Conservation (phyloP, 129 eudicot genomes). For the Ambrosia trifida region DNA sequence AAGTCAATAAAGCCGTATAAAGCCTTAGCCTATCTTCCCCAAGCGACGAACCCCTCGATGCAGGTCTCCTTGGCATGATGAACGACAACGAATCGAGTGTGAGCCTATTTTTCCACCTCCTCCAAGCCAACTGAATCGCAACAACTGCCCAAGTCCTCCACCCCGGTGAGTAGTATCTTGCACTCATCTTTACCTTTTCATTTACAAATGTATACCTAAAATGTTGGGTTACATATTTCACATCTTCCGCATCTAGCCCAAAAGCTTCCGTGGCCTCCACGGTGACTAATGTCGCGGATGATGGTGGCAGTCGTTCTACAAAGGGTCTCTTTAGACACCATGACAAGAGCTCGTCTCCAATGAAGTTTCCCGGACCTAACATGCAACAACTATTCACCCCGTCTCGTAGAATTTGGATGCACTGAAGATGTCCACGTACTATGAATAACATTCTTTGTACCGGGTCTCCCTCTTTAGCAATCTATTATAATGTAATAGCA, state of each 20-base stretch:
- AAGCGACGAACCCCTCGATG: slow-evolving; percentile 69
- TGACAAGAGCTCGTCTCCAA: slow-evolving; percentile 84
- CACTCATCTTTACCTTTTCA: slow-evolving; percentile 76
- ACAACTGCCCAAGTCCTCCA: slow-evolving; percentile 98
- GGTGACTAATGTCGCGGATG: slow-evolving; percentile 65
- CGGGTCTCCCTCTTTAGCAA: slow-evolving; percentile 79
- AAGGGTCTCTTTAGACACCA: slow-evolving; percentile 85
- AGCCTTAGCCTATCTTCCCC: slow-evolving; percentile 88
- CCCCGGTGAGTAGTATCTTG: slow-evolving; percentile 81
- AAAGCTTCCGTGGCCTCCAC: slow-evolving; percentile 85
- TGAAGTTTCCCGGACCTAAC: slow-evolving; percentile 91
- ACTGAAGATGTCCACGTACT: slow-evolving; percentile 85
- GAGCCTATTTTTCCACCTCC: slow-evolving; percentile 67
- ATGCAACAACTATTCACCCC: slow-evolving; percentile 76
- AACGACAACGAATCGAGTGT: slow-evolving; percentile 72
- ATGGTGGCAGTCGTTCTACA: slow-evolving; percentile 72
- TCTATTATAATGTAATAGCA: slow-evolving; percentile 21
- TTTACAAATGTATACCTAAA: slow-evolving; percentile 84
- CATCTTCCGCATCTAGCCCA: slow-evolving; percentile 80
- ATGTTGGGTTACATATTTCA: slow-evolving; percentile 85
- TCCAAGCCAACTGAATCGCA: slow-evolving; percentile 88
- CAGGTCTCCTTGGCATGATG: slow-evolving; percentile 74
- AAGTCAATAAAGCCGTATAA: slow-evolving; percentile 72
- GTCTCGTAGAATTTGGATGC: slow-evolving; percentile 74
- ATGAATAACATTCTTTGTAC: slow-evolving; percentile 80